A percentile compares a stretch with the other conserved stretches of the same genome.
phyloP scores from a whole-genome alignment of 495 filamentous ascomycete species.

The Neurospora discreta region DNA sequence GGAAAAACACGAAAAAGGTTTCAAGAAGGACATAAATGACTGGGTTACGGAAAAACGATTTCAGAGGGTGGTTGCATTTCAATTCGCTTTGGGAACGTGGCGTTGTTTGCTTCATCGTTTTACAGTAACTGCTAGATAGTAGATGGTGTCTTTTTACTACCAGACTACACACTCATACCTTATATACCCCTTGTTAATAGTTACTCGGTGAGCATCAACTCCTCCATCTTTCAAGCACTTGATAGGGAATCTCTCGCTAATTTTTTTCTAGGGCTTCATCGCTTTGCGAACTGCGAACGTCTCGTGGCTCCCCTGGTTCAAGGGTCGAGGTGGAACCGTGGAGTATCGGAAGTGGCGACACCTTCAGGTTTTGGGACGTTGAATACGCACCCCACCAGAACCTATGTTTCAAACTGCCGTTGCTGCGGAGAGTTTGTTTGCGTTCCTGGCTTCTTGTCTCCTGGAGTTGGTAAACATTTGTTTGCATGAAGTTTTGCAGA shows the following conservation, averaged over 20 bases:
- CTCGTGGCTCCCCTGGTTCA: background rate
- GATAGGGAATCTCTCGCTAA: background rate
- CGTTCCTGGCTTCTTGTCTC: background rate
- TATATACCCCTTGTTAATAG: background rate
- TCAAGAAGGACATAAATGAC: background rate
- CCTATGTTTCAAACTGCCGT: background rate
- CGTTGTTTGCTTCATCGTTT: background rate
- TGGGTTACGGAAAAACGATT: background rate
- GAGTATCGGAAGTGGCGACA: background rate
- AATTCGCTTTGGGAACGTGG: background rate
- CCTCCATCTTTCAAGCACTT: background rate
- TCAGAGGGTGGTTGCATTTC: background rate
- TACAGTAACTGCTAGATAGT: background rate
- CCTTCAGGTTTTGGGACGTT: too few species aligned
- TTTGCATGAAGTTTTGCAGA: background rate
- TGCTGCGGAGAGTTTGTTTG: background rate
- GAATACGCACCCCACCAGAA: background rate
- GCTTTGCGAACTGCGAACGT: background rate
- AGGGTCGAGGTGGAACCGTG: background rate
- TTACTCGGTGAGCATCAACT: background rate
- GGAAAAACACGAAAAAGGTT: background rate
- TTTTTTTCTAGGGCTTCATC: background rate
- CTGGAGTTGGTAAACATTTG: background rate
- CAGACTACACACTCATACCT: background rate
- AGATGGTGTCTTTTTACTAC: background rate